Evolutionary conservation across 2,329 filamentous ascomycete species (phyloP), one percentile per base, ranked within the genome.

Genomic region (Dactylellina parvicollis): DNA sequence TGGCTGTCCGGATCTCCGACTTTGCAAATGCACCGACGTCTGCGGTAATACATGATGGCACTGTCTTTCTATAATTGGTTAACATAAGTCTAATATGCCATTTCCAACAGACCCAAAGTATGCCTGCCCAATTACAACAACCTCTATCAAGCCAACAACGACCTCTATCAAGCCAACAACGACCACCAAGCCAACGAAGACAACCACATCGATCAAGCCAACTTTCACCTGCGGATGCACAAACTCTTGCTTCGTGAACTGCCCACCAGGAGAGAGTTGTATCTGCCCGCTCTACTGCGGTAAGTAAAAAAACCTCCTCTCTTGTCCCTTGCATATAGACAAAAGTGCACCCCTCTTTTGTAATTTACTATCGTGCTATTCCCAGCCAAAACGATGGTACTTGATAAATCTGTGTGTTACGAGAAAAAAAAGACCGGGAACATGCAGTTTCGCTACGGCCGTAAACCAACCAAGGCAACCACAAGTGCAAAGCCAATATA

Each of bases 161-260:
- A 44, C 16, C 34, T 50, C 62, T n/a, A n/a, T n/a, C n/a, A n/a
- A n/a, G n/a, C n/a, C n/a, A n/a, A 12, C 34, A 14, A 30, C 40
- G 1, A 28, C 47, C 12, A 34, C 55, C n/a, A 50, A 34, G 30
- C 44, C 52, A 16, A 49, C 44, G 14, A 56, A 46, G 14, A 67
- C 62, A 14, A 49, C 42, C 26, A 24, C 46, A 5, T 22, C 54
- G 10, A 18, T 42, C 42, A 72, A 54, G 34, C 66, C 66, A 18
- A 71, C 56, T 12, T 40, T 57, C 22, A 67, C 52, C 18, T 75
- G 74, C 18, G 74, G 74, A 30, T 75, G 74, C 49, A 47, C 55
- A 22, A 75, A 75, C 32, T 69, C 70, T 46, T 75, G 74, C 49
- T 47, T 56, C 10, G 14, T 75, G 10, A 38, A 61, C 26, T 75